These are phyloP conservation scores for Populus hybrid DNA, from an alignment of 441 rosid genomes.

Conservation along the genomic window DNA sequence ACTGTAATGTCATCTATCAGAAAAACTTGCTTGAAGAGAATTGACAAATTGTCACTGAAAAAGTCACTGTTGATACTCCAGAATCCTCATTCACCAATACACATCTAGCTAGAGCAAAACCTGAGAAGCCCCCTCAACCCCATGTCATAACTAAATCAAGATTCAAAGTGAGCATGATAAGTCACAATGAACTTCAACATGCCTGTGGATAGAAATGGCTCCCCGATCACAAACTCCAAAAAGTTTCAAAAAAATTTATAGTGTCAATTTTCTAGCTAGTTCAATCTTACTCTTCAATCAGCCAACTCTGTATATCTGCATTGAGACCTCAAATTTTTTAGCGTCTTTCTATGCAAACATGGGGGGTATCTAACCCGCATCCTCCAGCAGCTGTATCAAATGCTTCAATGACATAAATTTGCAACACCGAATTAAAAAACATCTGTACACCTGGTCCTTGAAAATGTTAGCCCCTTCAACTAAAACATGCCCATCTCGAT, in stretches of 20 bases:
- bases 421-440: not conserved
- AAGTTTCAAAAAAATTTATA: not conserved
- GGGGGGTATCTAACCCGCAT: not conserved
- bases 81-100: not conserved
- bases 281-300: not conserved
- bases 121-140: not conserved
- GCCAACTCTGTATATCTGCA: not conserved
- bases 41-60: not conserved
- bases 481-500: not conserved
- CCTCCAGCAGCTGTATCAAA: not conserved
- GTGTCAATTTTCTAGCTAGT: not conserved
- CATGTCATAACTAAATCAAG: not conserved
- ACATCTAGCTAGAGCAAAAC: not conserved
- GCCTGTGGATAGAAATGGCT: not conserved
- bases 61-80: not conserved
- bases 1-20: not conserved
- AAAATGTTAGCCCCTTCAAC: not conserved
- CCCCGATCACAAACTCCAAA: not conserved
- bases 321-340: not conserved
- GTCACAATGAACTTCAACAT: not conserved
- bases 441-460: not conserved
- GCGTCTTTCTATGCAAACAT: not conserved
- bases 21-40: not conserved
- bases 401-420: not conserved
- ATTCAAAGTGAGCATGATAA: not conserved